phyloP scores from a whole-genome alignment of 2,329 filamentous ascomycete species.

The Fusarium secorum region DNA sequence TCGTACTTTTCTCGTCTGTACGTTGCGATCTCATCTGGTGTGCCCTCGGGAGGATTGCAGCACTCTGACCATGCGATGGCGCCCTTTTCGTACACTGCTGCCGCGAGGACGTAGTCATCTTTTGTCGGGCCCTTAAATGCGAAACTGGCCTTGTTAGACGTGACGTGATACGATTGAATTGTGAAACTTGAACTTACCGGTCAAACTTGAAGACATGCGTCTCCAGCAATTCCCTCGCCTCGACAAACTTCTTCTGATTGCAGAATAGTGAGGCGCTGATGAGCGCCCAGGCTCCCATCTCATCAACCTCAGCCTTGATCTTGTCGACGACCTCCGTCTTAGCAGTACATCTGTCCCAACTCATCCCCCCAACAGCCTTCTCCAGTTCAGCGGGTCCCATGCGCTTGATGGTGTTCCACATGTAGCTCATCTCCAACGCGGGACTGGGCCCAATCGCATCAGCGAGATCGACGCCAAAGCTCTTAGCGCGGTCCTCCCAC shows the following conservation, averaged over 20 bases:
- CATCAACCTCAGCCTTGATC: slow-evolving; percentile 63
- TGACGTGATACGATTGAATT: rapidly evolving
- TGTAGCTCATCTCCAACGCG: slow-evolving; percentile 88
- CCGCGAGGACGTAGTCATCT: slow-evolving; percentile 76
- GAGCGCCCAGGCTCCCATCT: slow-evolving; percentile 71
- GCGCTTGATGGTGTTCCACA: slow-evolving; percentile 89
- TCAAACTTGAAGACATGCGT: slow-evolving; percentile 72
- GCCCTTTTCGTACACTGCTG: slow-evolving; percentile 86
- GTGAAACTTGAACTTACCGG: slow-evolving; percentile 56
- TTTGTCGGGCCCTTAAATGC: slow-evolving; percentile 66
- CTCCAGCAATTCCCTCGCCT: slow-evolving; percentile 71
- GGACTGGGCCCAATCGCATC: slow-evolving; percentile 86
- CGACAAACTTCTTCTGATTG: slow-evolving; percentile 66
- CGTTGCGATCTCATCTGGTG: slow-evolving; percentile 44
- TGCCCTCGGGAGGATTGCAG: slow-evolving; percentile 49
- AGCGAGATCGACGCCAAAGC: slow-evolving; percentile 71
- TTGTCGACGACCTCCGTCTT: slow-evolving; percentile 51
- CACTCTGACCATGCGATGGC: slow-evolving; percentile 80
- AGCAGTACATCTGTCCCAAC: slow-evolving; percentile 69
- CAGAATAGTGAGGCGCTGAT: slow-evolving; percentile 72
- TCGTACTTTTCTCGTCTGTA: slow-evolving; percentile 59
- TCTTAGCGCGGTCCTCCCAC: slow-evolving; percentile 81
- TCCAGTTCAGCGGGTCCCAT: slow-evolving; percentile 74
- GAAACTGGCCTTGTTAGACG: slow-evolving; percentile 46
- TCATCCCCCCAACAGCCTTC: slow-evolving; percentile 67